These are phyloP conservation scores for Parastagonospora avenae DNA, from an alignment of 2,329 filamentous ascomycete genomes.

Conservation along the genomic window DNA sequence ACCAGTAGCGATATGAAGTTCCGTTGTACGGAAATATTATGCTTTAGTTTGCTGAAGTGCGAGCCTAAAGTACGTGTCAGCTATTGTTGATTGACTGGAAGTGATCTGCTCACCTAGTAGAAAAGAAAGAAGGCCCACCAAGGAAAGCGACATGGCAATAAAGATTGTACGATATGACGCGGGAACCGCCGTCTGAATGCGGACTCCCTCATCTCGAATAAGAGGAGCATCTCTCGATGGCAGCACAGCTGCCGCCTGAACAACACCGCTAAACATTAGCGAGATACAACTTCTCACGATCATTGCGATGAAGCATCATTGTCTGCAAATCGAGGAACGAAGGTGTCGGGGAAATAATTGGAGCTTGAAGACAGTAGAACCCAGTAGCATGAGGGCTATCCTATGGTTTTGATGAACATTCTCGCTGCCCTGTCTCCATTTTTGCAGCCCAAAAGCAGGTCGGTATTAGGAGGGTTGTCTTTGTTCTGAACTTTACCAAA, in stretches of 20 bases:
- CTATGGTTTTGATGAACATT: too few relatives aligned
- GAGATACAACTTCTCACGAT: too few relatives aligned
- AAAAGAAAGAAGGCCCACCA: constrained; percentile 14
- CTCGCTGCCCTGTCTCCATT: too few relatives aligned
- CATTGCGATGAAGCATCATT: too few relatives aligned
- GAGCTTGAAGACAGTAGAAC: too few relatives aligned
- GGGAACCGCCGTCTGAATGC: constrained; percentile 13
- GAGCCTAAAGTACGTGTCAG: background rate
- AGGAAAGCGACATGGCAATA: constrained; percentile 13
- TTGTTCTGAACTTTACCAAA: too few relatives aligned
- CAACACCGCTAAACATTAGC: background rate
- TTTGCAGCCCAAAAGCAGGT: too few relatives aligned
- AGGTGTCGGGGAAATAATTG: too few relatives aligned
- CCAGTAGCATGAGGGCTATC: too few relatives aligned
- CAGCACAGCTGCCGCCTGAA: background rate
- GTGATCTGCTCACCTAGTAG: constrained; percentile 14
- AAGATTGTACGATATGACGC: constrained; percentile 17
- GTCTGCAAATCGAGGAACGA: too few relatives aligned
- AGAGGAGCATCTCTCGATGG: background rate
- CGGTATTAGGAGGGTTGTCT: too few relatives aligned
- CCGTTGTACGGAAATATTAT: constrained; percentile 11
- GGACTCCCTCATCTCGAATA: constrained; percentile 7
- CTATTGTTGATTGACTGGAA: background rate
- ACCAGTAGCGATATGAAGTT: constrained; percentile 23
- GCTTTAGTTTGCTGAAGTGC: constrained; percentile 7